Conservation (phyloP, 805 yeast genomes). For the Barnettozyma pratensis region DNA sequence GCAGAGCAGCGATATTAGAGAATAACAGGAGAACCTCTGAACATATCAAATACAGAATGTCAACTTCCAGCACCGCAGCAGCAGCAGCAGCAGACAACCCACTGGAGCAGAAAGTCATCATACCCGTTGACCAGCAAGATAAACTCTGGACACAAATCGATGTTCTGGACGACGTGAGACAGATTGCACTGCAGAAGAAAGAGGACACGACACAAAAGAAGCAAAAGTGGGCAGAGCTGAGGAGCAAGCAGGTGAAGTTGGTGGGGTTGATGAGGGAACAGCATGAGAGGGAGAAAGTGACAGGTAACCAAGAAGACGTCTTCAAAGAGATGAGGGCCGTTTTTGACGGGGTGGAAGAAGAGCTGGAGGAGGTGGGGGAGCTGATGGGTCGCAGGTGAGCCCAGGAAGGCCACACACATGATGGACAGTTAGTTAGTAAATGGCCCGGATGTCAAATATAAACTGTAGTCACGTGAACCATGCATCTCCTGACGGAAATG, state of each 20-base stretch:
- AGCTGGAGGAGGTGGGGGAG: conserved; percentile 16
- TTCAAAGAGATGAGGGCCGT: conserved; percentile 8
- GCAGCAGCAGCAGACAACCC: neutral
- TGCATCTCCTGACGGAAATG: conserved; percentile 1
- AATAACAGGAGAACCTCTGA: neutral
- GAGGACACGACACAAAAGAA: neutral
- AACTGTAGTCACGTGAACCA: neutral
- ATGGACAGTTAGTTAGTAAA: neutral
- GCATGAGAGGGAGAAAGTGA: neutral
- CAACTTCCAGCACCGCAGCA: neutral
- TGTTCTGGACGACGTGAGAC: conserved; percentile 72
- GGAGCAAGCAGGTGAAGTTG: conserved; percentile 12
- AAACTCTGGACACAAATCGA: conserved; percentile 84
- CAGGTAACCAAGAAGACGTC: conserved; percentile 1
- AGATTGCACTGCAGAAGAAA: conserved; percentile 16
- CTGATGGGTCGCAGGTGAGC: neutral
- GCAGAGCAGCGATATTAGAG: no score
- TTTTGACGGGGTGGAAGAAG: conserved; percentile 10
- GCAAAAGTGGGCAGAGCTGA: conserved; percentile 3
- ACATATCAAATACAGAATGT: neutral
- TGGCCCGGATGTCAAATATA: neutral
- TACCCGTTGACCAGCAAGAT: conserved; percentile 59
- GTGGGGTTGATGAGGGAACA: conserved; percentile 4
- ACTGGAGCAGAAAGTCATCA: neutral
- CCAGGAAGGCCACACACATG: neutral